A percentile compares a stretch with the other conserved stretches of the same genome.
phyloP scores from a whole-genome alignment of 805 yeast species.

The Saccharomyces mikatae region DNA sequence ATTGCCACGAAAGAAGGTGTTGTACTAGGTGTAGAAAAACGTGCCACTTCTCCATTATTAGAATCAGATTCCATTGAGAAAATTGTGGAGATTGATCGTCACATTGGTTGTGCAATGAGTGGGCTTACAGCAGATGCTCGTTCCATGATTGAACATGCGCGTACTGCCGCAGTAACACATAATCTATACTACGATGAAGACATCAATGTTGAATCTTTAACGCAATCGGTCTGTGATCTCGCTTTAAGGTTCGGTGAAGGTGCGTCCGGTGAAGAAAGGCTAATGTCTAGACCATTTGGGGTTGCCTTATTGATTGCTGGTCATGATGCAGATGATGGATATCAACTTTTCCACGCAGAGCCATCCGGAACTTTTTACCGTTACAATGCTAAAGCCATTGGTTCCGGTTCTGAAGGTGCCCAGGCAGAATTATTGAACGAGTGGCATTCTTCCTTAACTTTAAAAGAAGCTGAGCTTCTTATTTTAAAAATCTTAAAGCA shows the following conservation, averaged over 20 bases:
- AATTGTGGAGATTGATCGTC: constrained; percentile 87
- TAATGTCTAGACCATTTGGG: constrained; percentile 96
- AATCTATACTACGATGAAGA: constrained; percentile 85
- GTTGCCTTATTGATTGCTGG: constrained; percentile 96
- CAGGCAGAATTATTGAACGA: constrained; percentile 96
- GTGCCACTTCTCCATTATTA: constrained; percentile 85
- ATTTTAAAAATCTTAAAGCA: constrained; percentile 86
- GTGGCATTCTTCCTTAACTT: constrained; percentile 84
- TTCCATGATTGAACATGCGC: constrained; percentile 96
- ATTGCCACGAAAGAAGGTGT: constrained; percentile 93
- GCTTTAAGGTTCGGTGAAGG: constrained; percentile 97
- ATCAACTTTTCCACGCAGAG: constrained; percentile 96
- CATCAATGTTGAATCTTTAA: constrained; percentile 83
- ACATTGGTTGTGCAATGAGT: constrained; percentile 97
- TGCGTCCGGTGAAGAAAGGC: constrained; percentile 86
- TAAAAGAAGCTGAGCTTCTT: constrained; percentile 86
- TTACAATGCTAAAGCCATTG: constrained; percentile 97
- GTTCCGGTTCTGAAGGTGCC: constrained; percentile 98
- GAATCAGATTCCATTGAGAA: constrained; percentile 93
- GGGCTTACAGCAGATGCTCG: constrained; percentile 98
- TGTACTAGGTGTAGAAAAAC: constrained; percentile 90
- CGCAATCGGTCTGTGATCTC: constrained; percentile 94
- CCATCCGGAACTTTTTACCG: constrained; percentile 97
- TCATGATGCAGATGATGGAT: constrained; percentile 84
- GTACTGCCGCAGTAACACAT: constrained; percentile 84